These are phyloP conservation scores for Vitis amurensis DNA, from an alignment of 164 flowering plant genomes.

Conservation along the genomic window DNA sequence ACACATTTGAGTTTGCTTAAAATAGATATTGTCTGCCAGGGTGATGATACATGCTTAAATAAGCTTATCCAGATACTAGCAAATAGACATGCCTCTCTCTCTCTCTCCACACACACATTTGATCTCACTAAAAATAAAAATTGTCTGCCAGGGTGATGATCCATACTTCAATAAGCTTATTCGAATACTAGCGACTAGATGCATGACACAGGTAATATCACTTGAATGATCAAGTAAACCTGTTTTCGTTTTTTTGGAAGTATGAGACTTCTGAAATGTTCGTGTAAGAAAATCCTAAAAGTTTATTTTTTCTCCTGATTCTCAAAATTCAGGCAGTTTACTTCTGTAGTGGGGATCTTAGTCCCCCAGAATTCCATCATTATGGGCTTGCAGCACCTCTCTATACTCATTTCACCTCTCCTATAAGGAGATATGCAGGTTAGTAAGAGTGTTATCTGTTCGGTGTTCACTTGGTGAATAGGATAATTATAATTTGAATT, in stretches of 20 bases:
- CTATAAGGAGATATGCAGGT: slow-evolving; percentile 98
- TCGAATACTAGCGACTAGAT: slow-evolving; percentile 93
- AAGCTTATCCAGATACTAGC: too few relatives aligned
- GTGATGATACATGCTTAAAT: too few relatives aligned
- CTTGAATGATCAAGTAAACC: background rate
- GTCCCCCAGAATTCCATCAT: slow-evolving; percentile 84
- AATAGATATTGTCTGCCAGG: too few relatives aligned
- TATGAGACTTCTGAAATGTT: background rate
- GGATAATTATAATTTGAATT: background rate
- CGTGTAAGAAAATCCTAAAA: background rate
- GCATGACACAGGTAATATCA: slow-evolving; percentile 91
- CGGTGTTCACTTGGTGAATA: background rate
- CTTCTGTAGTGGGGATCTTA: slow-evolving; percentile 98
- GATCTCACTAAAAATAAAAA: background rate
- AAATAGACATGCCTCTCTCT: background rate
- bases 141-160: slow-evolving; percentile 72
- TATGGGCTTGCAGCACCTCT: slow-evolving; percentile 94
- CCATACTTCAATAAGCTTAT: slow-evolving; percentile 96
- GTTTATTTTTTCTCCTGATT: slow-evolving; percentile 7
- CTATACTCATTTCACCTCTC: slow-evolving; percentile 98
- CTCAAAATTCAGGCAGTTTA: slow-evolving; percentile 77
- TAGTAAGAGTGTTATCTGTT: slow-evolving; percentile 2
- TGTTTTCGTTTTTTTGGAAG: background rate
- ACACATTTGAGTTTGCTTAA: too few relatives aligned
- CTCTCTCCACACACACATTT: background rate